Evolutionary conservation across 306 rosid genomes (phyloP).

Genomic region (Pachyrhizus erosus): DNA sequence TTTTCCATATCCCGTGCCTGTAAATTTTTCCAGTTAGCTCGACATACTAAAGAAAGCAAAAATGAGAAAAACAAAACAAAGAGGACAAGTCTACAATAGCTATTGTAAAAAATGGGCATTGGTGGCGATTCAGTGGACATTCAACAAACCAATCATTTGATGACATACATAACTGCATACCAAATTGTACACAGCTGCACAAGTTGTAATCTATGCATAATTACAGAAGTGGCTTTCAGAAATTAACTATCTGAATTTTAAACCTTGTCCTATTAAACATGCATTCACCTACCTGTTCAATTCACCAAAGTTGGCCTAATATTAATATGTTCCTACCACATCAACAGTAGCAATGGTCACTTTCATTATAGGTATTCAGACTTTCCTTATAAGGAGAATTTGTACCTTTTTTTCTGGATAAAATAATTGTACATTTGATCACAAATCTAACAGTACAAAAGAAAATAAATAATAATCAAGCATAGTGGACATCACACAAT

Average conservation of each 20-base stretch:
- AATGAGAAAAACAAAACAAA: slow-evolving; percentile 1
- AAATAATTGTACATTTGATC: slow-evolving; percentile 6
- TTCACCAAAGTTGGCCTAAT: slow-evolving; percentile 7
- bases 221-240: slow-evolving; percentile 15
- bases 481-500: slow-evolving; percentile 35
- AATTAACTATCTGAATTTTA: slow-evolving; percentile 27
- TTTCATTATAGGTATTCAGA: slow-evolving; percentile 30
- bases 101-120: slow-evolving; percentile 2
- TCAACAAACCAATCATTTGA: slow-evolving; percentile 32
- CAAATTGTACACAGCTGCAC: slow-evolving; percentile 10
- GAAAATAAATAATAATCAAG: slow-evolving; percentile 18
- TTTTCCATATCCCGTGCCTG: slow-evolving; percentile 93
- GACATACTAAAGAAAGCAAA: slow-evolving; percentile 13
- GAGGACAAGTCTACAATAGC: slow-evolving; percentile 11
- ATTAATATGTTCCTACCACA: slow-evolving; percentile 4
- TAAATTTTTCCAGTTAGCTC: slow-evolving; percentile 38
- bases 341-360: slow-evolving; percentile 9
- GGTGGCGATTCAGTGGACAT: slow-evolving; percentile 4
- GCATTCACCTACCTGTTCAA: slow-evolving; percentile 2
- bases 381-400: not conserved
- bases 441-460: slow-evolving; percentile 25
- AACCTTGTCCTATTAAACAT: slow-evolving; percentile 2
- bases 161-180: slow-evolving; percentile 18
- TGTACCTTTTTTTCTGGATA: not conserved
- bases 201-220: slow-evolving; percentile 17